A percentile compares a stretch with the other conserved stretches of the same genome.
Conservation (phyloP, 2,329 filamentous ascomycete genomes). For the Didymella arachidicola region DNA sequence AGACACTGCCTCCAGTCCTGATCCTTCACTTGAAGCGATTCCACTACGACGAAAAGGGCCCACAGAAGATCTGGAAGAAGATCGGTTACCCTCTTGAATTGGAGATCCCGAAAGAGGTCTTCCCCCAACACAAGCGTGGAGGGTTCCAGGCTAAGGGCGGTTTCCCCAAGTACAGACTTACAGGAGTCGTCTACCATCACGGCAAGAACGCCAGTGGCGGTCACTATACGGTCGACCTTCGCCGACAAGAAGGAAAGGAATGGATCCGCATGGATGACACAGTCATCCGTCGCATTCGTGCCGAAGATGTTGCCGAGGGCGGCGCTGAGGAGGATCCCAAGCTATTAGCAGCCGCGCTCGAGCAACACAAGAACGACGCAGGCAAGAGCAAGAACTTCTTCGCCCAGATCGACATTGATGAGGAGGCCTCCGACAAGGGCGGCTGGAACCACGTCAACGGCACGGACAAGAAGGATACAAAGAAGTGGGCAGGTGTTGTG, state of each 20-base stretch:
- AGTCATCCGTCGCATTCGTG: slow-evolving; percentile 80
- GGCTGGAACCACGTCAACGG: slow-evolving; percentile 90
- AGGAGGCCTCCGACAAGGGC: slow-evolving; percentile 70
- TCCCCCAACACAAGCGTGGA: slow-evolving; percentile 77
- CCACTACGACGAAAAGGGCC: slow-evolving; percentile 89
- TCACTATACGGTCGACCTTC: slow-evolving; percentile 97
- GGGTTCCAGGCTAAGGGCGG: slow-evolving; percentile 70
- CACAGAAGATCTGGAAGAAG: slow-evolving; percentile 98
- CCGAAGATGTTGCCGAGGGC: slow-evolving; percentile 87
- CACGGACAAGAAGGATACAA: slow-evolving; percentile 62
- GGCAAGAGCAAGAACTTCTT: slow-evolving; percentile 73
- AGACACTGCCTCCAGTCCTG: slow-evolving; percentile 86
- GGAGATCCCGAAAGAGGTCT: slow-evolving; percentile 89
- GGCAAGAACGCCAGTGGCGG: slow-evolving; percentile 95
- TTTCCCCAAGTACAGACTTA: slow-evolving; percentile 83
- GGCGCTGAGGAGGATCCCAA: slow-evolving; percentile 82
- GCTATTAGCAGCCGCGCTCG: slow-evolving; percentile 69
- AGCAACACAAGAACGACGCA: slow-evolving; percentile 69
- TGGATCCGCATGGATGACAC: slow-evolving; percentile 98
- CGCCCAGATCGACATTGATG: slow-evolving; percentile 66
- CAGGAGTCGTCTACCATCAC: slow-evolving; percentile 94
- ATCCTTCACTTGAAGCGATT: slow-evolving; percentile 97
- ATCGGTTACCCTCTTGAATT: slow-evolving; percentile 93
- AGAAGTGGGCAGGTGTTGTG: slow-evolving; percentile 69
- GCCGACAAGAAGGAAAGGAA: slow-evolving; percentile 90